These are phyloP conservation scores for Sclerotinia nivalis DNA, from an alignment of 2,329 filamentous ascomycete species.

Conservation along the genomic window DNA sequence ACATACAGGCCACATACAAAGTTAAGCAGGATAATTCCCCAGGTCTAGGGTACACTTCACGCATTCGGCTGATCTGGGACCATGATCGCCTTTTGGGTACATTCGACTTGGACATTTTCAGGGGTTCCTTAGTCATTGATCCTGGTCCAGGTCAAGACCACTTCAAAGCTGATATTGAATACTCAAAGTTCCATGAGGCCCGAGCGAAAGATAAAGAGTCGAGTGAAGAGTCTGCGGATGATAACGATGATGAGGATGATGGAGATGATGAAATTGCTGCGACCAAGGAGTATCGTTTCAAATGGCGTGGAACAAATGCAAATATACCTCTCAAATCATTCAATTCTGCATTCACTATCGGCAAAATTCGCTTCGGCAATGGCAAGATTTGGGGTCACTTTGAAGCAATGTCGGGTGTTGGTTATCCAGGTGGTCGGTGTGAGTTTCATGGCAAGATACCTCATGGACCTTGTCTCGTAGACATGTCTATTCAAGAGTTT, in stretches of 20 bases:
- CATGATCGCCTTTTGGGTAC: constrained; percentile 13
- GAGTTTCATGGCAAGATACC: constrained; percentile 17
- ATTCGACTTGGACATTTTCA: constrained; percentile 2
- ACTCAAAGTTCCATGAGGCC: constrained; percentile 17
- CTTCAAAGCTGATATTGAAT: constrained; percentile 14
- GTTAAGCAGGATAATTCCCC: not conserved
- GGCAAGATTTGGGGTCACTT: constrained; percentile 15
- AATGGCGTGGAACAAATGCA: constrained; percentile 11
- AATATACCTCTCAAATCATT: not conserved
- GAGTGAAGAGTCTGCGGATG: constrained; percentile 7
- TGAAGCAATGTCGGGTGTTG: constrained; percentile 12
- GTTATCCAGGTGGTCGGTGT: not conserved
- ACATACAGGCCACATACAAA: constrained; percentile 14
- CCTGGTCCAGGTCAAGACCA: constrained; percentile 14
- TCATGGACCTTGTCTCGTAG: constrained; percentile 9
- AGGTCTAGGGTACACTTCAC: not conserved
- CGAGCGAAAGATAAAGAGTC: constrained; percentile 2
- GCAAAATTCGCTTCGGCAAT: constrained; percentile 12
- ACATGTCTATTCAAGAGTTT: constrained; percentile 13
- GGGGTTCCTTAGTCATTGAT: constrained; percentile 4
- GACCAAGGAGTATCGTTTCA: constrained; percentile 3
- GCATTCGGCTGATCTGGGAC: constrained; percentile 17
- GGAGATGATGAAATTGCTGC: constrained; percentile 18
- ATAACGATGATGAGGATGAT: not conserved
- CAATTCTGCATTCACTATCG: not conserved